Percentiles rank a stretch among this genome's conserved stretches.
Evolutionary conservation across 164 flowering plant species (phyloP).

Genomic region (Sextonia rubra): DNA sequence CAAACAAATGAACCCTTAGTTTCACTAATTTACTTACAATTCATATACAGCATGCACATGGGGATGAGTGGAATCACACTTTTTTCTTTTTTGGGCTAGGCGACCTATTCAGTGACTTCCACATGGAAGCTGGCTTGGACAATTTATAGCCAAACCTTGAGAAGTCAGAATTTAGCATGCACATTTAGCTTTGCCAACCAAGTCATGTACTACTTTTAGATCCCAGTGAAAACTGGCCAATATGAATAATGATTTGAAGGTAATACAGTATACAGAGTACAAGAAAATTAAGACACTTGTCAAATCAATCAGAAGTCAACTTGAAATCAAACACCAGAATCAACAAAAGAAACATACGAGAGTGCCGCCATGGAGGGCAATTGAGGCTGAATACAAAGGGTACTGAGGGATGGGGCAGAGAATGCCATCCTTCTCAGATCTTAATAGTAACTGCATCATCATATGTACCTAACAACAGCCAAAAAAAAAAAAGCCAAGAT

Average conservation of each 20-base stretch:
- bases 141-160: neutral
- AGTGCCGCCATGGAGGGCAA: slow-evolving; percentile 95
- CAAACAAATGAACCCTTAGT: no score
- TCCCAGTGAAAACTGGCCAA: neutral
- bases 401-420: slow-evolving; percentile 98
- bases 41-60: neutral
- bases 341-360: slow-evolving; percentile 49
- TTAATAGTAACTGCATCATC: slow-evolving; percentile 94
- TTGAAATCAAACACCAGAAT: neutral
- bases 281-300: neutral
- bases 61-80: neutral
- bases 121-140: neutral
- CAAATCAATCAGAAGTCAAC: neutral
- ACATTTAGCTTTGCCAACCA: neutral
- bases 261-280: neutral
- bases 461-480: slow-evolving; percentile 86
- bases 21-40: neutral
- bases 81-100: no score
- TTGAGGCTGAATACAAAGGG: slow-evolving; percentile 97
- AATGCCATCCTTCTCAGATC: slow-evolving; percentile 91
- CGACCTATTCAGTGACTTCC: neutral
- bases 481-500: slow-evolving; percentile 4
- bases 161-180: neutral
- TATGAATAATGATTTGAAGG: neutral
- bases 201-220: neutral